Conservation (phyloP, 2,329 filamentous ascomycete species). For the Chaetomiaceae sp. region DNA sequence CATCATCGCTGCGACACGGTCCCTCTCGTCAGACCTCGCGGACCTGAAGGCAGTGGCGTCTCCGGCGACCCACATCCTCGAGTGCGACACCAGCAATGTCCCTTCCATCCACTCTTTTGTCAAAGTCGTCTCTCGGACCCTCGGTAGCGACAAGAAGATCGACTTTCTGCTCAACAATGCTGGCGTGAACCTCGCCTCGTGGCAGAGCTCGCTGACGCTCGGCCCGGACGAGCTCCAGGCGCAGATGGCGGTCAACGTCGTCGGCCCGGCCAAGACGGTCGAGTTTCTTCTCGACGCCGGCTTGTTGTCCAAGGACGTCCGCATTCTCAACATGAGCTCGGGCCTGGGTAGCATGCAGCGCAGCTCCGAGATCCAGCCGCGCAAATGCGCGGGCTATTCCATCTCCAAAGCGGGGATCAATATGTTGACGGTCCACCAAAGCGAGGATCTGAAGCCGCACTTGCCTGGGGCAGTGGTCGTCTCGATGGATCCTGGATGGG, state of each 20-base stretch:
- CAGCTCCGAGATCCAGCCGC: constrained; percentile 30
- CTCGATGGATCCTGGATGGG: constrained; percentile 34
- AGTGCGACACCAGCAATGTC: constrained; percentile 32
- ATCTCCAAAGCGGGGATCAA: constrained; percentile 35
- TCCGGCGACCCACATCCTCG: constrained; percentile 26
- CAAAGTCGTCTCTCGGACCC: constrained; percentile 25
- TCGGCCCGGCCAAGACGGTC: constrained; percentile 44
- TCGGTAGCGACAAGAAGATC: constrained; percentile 33
- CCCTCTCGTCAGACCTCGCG: constrained; percentile 26
- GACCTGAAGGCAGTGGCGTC: constrained; percentile 26
- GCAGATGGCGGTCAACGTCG: constrained; percentile 43
- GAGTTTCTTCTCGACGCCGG: constrained; percentile 34
- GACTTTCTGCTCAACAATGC: constrained; percentile 32
- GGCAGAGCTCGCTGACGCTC: constrained; percentile 38
- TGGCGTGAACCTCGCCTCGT: constrained; percentile 35
- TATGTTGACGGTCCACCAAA: constrained; percentile 30
- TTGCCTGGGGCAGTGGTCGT: constrained; percentile 30
- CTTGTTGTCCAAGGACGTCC: constrained; percentile 27
- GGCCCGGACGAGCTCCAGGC: constrained; percentile 33
- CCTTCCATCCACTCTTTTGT: constrained; percentile 30
- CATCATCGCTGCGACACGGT: constrained; percentile 29
- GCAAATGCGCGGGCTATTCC: constrained; percentile 32
- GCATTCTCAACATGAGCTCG: constrained; percentile 41
- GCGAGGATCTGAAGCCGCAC: constrained; percentile 26
- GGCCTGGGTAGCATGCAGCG: constrained; percentile 34